phyloP scores from a whole-genome alignment of 2,329 filamentous ascomycete species.

The Ascochyta rabiei region DNA sequence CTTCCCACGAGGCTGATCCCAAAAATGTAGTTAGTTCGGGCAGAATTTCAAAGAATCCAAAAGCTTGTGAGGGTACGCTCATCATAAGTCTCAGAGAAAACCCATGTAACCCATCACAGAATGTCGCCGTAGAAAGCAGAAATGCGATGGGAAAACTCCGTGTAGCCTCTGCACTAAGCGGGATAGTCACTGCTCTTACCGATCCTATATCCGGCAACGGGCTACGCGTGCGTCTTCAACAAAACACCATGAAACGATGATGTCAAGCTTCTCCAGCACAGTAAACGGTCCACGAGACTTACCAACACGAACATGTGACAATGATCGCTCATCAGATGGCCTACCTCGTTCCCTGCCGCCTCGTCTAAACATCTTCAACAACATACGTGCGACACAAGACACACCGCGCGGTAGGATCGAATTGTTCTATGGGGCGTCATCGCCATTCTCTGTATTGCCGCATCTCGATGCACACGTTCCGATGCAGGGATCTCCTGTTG shows the following conservation, averaged over 20 bases:
- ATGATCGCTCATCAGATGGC: not conserved
- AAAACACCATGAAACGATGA: not conserved
- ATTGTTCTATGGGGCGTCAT: constrained; percentile 15
- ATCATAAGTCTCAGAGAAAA: not conserved
- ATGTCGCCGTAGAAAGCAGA: constrained; percentile 13
- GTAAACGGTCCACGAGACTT: not conserved
- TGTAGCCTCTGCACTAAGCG: constrained; percentile 6
- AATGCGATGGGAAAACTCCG: constrained; percentile 10
- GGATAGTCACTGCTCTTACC: constrained; percentile 7
- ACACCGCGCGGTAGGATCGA: constrained; percentile 8
- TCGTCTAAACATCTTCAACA: constrained; percentile 14
- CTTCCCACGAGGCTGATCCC: not conserved
- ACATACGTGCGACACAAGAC: constrained; percentile 13
- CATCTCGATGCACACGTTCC: constrained; percentile 16
- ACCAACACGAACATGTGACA: not conserved
- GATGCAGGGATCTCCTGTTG: constrained; percentile 1
- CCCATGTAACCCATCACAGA: not conserved
- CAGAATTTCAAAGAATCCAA: constrained; percentile 10
- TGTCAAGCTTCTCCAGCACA: not conserved
- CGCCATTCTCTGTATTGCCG: constrained; percentile 11
- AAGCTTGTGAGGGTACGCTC: constrained; percentile 14
- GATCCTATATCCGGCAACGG: constrained; percentile 8
- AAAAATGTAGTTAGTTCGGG: not conserved
- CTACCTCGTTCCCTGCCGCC: constrained; percentile 7
- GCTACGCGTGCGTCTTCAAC: not conserved